These are phyloP conservation scores for Solanum okadae DNA, from an alignment of 257 asterid genomes.

Conservation along the genomic window DNA sequence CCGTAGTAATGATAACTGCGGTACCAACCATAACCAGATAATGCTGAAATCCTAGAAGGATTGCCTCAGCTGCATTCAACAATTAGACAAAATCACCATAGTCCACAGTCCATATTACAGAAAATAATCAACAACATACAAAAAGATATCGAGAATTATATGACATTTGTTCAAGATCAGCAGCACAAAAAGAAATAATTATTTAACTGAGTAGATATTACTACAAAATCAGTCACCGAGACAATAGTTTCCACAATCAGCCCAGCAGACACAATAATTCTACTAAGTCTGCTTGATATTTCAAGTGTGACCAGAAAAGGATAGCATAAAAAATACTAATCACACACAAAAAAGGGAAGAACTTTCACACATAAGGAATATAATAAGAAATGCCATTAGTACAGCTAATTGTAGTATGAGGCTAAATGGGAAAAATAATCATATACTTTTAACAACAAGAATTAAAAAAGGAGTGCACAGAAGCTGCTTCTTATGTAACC, in stretches of 20 bases:
- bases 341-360: background rate
- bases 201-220: background rate
- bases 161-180: background rate
- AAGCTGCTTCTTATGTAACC: background rate
- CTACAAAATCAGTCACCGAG: background rate
- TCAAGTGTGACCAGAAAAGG: background rate
- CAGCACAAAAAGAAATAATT: background rate
- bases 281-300: background rate
- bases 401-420: background rate
- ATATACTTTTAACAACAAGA: background rate
- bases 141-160: background rate
- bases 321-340: background rate
- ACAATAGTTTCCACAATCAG: background rate
- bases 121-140: background rate
- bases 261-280: background rate
- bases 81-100: background rate
- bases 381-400: background rate
- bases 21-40: slow-evolving; percentile 85
- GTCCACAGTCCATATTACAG: background rate
- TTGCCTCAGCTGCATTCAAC: slow-evolving; percentile 68
- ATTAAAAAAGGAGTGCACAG: background rate
- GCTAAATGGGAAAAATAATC: background rate
- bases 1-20: slow-evolving; percentile 66
- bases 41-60: slow-evolving; percentile 85
- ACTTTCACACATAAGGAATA: background rate